Evolutionary conservation across 108 stramenopile species (phyloP), one percentile per base, ranked within the genome.

Genomic region (Bacterosira constricta): DNA sequence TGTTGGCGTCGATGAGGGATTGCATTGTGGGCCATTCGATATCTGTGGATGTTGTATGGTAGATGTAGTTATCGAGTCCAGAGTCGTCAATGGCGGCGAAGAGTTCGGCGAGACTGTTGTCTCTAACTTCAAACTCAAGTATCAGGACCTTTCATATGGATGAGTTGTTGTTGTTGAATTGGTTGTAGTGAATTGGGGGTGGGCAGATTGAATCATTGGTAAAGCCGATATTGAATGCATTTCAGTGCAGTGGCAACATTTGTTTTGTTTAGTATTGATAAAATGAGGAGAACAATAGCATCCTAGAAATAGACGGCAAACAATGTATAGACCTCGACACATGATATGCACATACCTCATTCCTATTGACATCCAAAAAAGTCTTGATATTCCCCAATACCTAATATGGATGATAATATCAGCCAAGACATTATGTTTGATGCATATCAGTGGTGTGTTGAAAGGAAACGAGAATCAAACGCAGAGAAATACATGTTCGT

Each of bases 141-240:
- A 91, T 51, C 25, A 91, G 36, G 6, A 86, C 65, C 59, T 89
- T 82, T 1, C 69, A n/a, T n/a, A n/a, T n/a, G n/a, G n/a, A n/a
- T n/a, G n/a, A n/a, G n/a, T n/a, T 50, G 0, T 75, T 82, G 60
- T 85, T 77, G 10, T n/a, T n/a, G n/a, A n/a, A n/a, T n/a, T n/a
- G n/a, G n/a, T n/a, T n/a, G n/a, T n/a, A n/a, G n/a, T n/a, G n/a
- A n/a, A n/a, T n/a, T n/a, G n/a, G n/a, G n/a, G n/a, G n/a, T n/a
- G n/a, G n/a, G n/a, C n/a, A n/a, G n/a, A n/a, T n/a, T n/a, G n/a
- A n/a, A n/a, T n/a, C n/a, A n/a, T n/a, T n/a, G n/a, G n/a, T n/a
- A n/a, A n/a, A n/a, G n/a, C n/a, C n/a, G n/a, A n/a, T n/a, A n/a
- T n/a, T n/a, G n/a, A n/a, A n/a, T n/a, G n/a, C n/a, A n/a, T n/a